Conservation (phyloP, 805 yeast genomes). For the Candida sanyiensis region DNA sequence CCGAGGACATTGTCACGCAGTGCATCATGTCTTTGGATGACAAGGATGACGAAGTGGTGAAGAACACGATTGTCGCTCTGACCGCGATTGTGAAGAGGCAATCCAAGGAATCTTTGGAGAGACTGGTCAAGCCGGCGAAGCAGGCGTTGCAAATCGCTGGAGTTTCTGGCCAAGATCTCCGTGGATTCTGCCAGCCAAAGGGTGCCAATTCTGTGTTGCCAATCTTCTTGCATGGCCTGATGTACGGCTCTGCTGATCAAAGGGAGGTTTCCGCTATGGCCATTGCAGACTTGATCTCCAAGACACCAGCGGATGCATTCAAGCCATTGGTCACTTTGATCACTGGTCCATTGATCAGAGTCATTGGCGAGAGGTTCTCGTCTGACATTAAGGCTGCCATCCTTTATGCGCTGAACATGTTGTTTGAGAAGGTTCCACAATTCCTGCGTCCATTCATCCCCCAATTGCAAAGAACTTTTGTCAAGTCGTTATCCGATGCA, state of each 20-base stretch:
- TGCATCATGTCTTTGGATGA: constrained; percentile 73
- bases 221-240: constrained; percentile 86
- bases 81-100: constrained; percentile 62
- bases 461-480: constrained; percentile 94
- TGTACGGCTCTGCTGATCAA: constrained; percentile 84
- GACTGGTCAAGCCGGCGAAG: constrained; percentile 72
- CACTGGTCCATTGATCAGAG: constrained; percentile 97
- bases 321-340: constrained; percentile 87
- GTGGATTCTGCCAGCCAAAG: constrained; percentile 66
- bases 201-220: constrained; percentile 90
- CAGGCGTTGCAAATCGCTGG: constrained; percentile 67
- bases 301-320: constrained; percentile 77
- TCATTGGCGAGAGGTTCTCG: constrained; percentile 90
- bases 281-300: constrained; percentile 78
- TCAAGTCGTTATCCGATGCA: constrained; percentile 80
- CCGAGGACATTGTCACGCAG: constrained; percentile 67
- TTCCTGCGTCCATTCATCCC: constrained; percentile 94
- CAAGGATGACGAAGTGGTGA: constrained; percentile 52
- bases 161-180: constrained; percentile 54
- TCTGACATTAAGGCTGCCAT: constrained; percentile 95
- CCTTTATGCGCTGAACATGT: constrained; percentile 69
- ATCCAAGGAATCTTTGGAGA: constrained; percentile 71
- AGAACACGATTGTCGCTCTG: constrained; percentile 60
- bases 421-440: constrained; percentile 80
- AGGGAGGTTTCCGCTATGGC: constrained; percentile 85